These are phyloP conservation scores for Catenaria anguillulae DNA, from an alignment of 371 early-diverging fungal species.

Conservation along the genomic window DNA sequence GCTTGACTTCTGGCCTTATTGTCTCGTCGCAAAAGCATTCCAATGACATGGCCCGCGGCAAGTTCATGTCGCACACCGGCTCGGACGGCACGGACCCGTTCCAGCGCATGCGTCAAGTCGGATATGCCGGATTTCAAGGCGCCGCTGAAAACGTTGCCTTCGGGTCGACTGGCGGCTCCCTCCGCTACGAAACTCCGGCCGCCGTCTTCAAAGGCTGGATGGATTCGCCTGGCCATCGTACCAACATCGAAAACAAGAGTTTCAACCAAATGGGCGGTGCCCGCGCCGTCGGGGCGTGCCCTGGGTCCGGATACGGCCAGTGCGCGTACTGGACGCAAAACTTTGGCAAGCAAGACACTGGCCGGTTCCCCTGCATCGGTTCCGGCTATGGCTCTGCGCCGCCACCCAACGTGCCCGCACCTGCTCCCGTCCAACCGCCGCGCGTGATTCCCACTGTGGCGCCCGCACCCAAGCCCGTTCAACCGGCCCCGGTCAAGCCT, in stretches of 20 bases:
- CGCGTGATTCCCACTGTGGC: too few relatives aligned
- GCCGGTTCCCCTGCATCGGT: not conserved
- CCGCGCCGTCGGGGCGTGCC: not conserved
- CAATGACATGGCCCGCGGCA: not conserved
- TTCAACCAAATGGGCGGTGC: constrained; percentile 22
- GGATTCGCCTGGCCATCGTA: constrained; percentile 27
- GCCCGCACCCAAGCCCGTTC: not conserved
- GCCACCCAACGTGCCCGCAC: not conserved
- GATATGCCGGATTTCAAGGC: not conserved
- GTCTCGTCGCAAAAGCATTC: not conserved
- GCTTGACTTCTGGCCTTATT: not conserved
- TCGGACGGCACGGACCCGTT: not conserved
- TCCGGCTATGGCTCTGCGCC: not conserved
- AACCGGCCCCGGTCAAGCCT: not conserved
- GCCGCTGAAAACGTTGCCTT: not conserved
- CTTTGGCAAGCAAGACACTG: constrained; percentile 9
- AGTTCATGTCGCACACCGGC: not conserved
- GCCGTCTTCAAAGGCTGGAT: constrained; percentile 25
- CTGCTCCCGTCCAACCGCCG: not conserved
- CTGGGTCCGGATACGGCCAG: not conserved
- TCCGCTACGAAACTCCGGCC: not conserved
- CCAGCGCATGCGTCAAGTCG: not conserved
- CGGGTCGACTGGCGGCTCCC: not conserved
- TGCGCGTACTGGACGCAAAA: constrained; percentile 22
- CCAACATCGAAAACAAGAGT: constrained; percentile 20